These are phyloP conservation scores for Nevesoporus exiguus DNA, from an alignment of 768 basidiomycete genomes.

Conservation along the genomic window DNA sequence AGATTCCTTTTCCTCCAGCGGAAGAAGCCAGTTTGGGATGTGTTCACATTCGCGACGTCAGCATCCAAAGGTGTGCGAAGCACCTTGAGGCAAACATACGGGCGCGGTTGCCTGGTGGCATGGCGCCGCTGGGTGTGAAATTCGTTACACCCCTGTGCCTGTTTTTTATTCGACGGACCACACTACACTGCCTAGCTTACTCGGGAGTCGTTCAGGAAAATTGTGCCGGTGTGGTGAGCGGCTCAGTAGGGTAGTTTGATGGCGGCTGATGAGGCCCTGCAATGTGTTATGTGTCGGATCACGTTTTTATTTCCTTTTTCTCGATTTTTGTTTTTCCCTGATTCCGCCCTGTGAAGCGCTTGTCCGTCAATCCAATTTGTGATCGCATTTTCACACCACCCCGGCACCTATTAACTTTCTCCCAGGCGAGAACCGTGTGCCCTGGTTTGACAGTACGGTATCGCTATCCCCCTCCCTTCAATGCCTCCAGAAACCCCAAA, in stretches of 20 bases:
- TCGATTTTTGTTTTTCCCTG: background rate
- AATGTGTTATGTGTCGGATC: background rate
- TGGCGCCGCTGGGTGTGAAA: conserved; percentile 20
- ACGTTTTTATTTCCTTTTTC: conserved; percentile 2
- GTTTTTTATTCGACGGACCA: background rate
- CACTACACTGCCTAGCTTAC: background rate
- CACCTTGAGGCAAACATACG: background rate
- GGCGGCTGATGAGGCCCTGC: conserved; percentile 8
- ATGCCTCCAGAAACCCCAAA: conserved; percentile 61
- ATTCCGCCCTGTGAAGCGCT: conserved; percentile 4
- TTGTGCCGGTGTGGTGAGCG: background rate
- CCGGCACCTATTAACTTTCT: conserved; percentile 24
- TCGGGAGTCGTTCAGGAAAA: background rate
- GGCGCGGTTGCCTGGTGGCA: background rate
- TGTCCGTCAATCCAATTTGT: conserved; percentile 11
- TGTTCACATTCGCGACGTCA: background rate
- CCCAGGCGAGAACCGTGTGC: conserved; percentile 19
- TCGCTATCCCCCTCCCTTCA: conserved; percentile 5
- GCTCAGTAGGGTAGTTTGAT: background rate
- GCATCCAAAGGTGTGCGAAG: background rate
- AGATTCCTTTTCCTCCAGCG: background rate
- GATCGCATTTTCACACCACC: conserved; percentile 29
- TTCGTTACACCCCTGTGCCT: background rate
- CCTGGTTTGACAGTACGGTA: conserved; percentile 6
- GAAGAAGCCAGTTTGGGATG: background rate